Percentiles rank a stretch among this genome's conserved stretches.
phyloP scores from a whole-genome alignment of 257 asterid genomes.

The Rhazya stricta region DNA sequence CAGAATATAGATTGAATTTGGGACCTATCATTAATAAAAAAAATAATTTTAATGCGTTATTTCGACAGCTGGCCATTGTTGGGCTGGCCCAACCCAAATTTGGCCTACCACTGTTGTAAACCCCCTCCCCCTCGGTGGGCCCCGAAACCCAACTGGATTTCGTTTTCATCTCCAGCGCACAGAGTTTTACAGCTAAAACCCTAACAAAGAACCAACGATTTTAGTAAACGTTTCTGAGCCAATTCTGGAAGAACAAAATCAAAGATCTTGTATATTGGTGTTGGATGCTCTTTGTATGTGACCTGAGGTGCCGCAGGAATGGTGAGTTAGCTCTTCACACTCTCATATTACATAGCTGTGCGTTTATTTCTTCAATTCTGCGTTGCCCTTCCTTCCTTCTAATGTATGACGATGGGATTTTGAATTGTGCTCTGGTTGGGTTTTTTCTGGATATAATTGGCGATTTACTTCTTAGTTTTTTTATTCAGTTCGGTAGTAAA shows the following conservation, averaged over 20 bases:
- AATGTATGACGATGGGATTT: background rate
- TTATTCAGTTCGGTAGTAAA: background rate
- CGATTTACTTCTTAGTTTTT: background rate
- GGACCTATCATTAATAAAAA: too few relatives aligned
- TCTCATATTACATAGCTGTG: background rate
- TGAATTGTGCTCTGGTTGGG: background rate
- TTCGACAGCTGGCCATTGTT: too few relatives aligned
- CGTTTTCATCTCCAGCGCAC: background rate
- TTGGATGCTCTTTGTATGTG: background rate
- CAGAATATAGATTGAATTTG: too few relatives aligned
- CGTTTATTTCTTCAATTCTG: background rate
- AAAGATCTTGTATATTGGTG: background rate
- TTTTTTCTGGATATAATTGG: background rate
- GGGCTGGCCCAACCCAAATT: too few relatives aligned
- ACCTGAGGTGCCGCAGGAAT: constrained; percentile 2
- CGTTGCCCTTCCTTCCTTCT: background rate
- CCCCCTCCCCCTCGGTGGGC: too few relatives aligned
- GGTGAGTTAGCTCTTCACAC: constrained; percentile 7
- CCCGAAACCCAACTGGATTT: too few relatives aligned
- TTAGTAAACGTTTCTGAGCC: background rate
- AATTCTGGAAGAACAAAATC: background rate
- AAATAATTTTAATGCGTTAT: too few relatives aligned
- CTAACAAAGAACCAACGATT: background rate
- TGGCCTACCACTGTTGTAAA: background rate
- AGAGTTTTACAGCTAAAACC: background rate